Evolutionary conservation across 345 rosid species (phyloP).

Genomic region (Boechera retrofracta): DNA sequence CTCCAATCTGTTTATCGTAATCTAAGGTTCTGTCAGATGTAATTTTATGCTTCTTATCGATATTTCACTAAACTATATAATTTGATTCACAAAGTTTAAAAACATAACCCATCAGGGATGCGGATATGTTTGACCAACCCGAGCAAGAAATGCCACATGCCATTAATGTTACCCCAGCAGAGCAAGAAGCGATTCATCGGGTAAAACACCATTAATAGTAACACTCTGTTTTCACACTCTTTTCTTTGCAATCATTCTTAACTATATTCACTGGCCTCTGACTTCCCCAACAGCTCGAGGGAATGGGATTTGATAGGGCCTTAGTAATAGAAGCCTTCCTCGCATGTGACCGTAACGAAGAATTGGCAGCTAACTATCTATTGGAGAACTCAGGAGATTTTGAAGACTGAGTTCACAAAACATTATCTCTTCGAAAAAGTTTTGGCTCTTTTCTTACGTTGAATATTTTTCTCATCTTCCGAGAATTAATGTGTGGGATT

Average conservation of each 20-base stretch:
- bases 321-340: conserved; percentile 97
- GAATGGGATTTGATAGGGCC: conserved; percentile 96
- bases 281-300: conserved; percentile 67
- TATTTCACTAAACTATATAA: background rate
- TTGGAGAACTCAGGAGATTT: conserved; percentile 93
- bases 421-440: conserved; percentile 14
- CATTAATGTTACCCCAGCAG: conserved; percentile 88
- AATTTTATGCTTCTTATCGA: conserved; percentile 9
- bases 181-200: conserved; percentile 88
- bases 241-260: background rate
- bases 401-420: conserved; percentile 65
- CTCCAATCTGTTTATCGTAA: background rate
- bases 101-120: conserved; percentile 40
- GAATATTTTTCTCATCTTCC: conserved; percentile 5
- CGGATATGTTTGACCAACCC: conserved; percentile 87
- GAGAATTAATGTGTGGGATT: conserved; percentile 22
- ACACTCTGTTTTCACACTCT: conserved; percentile 8
- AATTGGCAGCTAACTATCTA: conserved; percentile 95
- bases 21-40: conserved; percentile 15
- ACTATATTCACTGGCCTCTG: background rate
- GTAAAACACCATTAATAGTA: conserved; percentile 46
- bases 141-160: conserved; percentile 96
- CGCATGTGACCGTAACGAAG: conserved; percentile 98
- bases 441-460: conserved; percentile 28
- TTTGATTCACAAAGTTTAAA: conserved; percentile 16